phyloP scores from a whole-genome alignment of 2,329 filamentous ascomycete species.

The Lanzia echinophila region DNA sequence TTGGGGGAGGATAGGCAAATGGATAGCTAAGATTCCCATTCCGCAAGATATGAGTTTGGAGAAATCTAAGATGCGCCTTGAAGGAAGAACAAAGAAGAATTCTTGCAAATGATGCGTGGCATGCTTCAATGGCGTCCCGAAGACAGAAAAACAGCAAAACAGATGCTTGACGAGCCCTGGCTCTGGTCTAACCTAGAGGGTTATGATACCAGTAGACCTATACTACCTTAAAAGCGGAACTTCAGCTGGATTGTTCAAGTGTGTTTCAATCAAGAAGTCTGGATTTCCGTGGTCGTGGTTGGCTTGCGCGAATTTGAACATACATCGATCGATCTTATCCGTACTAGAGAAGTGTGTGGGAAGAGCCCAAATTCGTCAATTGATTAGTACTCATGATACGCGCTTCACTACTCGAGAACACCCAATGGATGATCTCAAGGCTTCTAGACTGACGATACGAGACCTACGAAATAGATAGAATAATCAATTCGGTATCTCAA shows the following conservation, averaged over 20 bases:
- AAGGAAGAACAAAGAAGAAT: slow-evolving; percentile 28
- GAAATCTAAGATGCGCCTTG: slow-evolving; percentile 17
- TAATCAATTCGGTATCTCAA: no score
- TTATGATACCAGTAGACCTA: background rate
- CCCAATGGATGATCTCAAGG: no score
- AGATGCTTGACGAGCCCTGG: slow-evolving; percentile 30
- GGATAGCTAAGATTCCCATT: background rate
- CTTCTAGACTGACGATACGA: no score
- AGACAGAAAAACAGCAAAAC: slow-evolving; percentile 29
- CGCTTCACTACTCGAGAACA: no score
- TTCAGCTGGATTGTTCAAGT: background rate
- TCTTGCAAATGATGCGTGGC: slow-evolving; percentile 27
- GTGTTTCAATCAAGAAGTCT: no score
- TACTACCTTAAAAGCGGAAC: background rate
- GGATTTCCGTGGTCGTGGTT: no score
- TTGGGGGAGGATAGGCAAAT: background rate
- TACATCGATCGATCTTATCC: no score
- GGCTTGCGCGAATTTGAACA: no score
- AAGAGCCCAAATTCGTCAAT: no score
- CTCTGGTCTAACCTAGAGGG: slow-evolving; percentile 10
- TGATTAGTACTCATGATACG: no score
- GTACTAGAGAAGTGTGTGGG: no score
- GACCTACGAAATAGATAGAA: no score
- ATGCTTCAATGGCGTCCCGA: slow-evolving; percentile 33
- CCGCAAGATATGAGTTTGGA: slow-evolving; percentile 3